Evolutionary conservation across 495 filamentous ascomycete genomes (phyloP).

Genomic region (Neurospora sp.): DNA sequence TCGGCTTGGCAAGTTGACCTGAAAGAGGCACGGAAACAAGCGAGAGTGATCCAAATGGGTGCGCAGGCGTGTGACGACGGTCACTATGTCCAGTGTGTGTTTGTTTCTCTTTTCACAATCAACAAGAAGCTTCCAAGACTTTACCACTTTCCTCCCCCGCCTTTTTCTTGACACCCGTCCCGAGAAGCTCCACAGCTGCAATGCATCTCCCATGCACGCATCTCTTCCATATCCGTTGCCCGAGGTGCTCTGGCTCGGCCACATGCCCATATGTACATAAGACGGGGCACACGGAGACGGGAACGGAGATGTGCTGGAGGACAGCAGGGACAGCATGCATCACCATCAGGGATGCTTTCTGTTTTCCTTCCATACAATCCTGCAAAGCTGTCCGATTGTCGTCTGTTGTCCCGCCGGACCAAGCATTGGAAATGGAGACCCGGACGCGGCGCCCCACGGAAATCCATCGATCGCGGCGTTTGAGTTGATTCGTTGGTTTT

Average conservation of each 20-base stretch:
- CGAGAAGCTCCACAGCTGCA: neutral
- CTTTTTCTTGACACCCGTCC: neutral
- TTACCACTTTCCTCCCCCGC: neutral
- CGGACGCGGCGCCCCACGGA: neutral
- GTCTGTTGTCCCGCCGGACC: neutral
- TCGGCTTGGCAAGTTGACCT: neutral
- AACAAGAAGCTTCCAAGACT: neutral
- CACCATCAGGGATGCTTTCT: neutral
- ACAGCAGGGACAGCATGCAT: neutral
- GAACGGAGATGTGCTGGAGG: neutral
- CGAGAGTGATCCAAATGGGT: neutral
- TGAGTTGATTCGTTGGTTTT: neutral
- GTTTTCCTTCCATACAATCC: neutral
- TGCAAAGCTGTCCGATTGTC: neutral
- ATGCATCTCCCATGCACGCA: neutral
- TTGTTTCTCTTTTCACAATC: neutral
- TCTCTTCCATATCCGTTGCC: neutral
- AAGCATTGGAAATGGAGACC: neutral
- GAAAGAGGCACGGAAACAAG: neutral
- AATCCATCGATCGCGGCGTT: neutral
- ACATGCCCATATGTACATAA: neutral
- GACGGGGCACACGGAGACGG: neutral
- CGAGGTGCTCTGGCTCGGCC: neutral
- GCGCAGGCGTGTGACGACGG: neutral
- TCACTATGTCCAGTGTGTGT: neutral